Base-by-base conservation (phyloP, 192 early-diverging fungal species). In the Paraglomus brasilianum region DNA sequence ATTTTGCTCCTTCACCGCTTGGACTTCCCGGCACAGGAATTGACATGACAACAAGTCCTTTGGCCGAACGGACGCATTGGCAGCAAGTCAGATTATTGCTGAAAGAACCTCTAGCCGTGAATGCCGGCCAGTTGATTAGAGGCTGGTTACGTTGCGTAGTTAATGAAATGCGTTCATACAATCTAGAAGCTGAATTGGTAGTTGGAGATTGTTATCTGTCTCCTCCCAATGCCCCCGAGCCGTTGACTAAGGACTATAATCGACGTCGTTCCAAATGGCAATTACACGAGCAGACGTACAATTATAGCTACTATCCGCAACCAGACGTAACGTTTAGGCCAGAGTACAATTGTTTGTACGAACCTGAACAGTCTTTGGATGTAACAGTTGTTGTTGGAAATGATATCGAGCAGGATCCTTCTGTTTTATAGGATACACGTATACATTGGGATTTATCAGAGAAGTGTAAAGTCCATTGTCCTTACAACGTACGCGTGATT, bases 31-130 rank as follows among this genome's bases (percentile, higher is more conserved):
- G 83, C 5, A 83, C 87, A 44, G 84, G 86, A n/a, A 73, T 85
- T 14, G 69, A 80, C n/a, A 90, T 98, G 84, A 90, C 91, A 7
- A 98, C 96, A 7, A 81, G 83, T 7, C 96, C 96, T 5, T 68
- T 83, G 36, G 86, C 93, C 3, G 92, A 95, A 44, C 87, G 88
- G 5, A 99, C 97, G 6, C 97, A 99, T 74, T 99, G 97, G 97
- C 96, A 98, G 71, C 96, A 98, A 77, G 92, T 95, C 15, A 88
- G 96, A 8, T 89, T 98, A 76, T 69, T 98, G 64, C 86, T 97
- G 39, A 89, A 89, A 73, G 94, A 96, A 77, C 97, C 97, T 8
- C 75, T 99, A 36, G 97, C 94, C 0, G 92, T 96, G 8, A 99
- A 99, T 80, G 90, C 95, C 0, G 90, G 85, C 43, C 92, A 97